Percentiles rank a stretch among this genome's conserved stretches.
Conservation (phyloP, 208 protist species). For the Crithidia brevicula region DNA sequence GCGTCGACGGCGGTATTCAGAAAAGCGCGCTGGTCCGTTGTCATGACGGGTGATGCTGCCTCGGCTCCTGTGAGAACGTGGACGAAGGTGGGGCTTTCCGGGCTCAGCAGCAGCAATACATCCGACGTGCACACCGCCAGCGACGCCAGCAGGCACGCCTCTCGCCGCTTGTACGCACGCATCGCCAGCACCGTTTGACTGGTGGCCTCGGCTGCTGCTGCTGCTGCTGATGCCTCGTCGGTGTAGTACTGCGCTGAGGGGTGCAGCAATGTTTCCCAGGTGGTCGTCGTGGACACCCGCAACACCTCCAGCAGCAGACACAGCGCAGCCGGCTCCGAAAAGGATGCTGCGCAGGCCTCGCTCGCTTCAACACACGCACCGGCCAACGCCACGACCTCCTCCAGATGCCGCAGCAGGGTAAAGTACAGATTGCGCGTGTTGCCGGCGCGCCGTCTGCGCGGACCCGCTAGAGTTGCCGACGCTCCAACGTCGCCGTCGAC, state of each 20-base stretch:
- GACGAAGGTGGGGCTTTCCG: slow-evolving; percentile 49
- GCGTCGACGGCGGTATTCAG: slow-evolving; percentile 53
- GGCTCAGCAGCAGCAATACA: slow-evolving; percentile 54
- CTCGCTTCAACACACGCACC: slow-evolving; percentile 56
- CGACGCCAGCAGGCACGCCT: slow-evolving; percentile 46
- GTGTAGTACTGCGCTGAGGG: slow-evolving; percentile 30
- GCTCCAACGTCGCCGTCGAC: background rate
- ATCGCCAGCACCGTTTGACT: slow-evolving; percentile 30
- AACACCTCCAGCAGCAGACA: slow-evolving; percentile 43
- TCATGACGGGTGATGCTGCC: slow-evolving; percentile 16
- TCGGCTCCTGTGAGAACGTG: slow-evolving; percentile 27
- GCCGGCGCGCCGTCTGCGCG: background rate
- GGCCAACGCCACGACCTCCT: slow-evolving; percentile 60
- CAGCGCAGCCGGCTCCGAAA: slow-evolving; percentile 31
- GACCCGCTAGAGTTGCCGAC: background rate
- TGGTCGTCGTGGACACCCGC: slow-evolving; percentile 30
- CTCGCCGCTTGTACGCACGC: slow-evolving; percentile 45
- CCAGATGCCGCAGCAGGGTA: slow-evolving; percentile 41
- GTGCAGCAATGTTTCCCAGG: slow-evolving; percentile 49
- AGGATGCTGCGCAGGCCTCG: slow-evolving; percentile 47
- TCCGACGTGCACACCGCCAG: slow-evolving; percentile 49
- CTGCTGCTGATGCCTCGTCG: background rate
- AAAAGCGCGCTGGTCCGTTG: slow-evolving; percentile 52
- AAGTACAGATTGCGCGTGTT: slow-evolving; percentile 35
- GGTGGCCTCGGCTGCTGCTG: background rate